A percentile compares a stretch with the other conserved stretches of the same genome.
phyloP scores from a whole-genome alignment of 164 flowering plant species.

The Tetracentron sinense region DNA sequence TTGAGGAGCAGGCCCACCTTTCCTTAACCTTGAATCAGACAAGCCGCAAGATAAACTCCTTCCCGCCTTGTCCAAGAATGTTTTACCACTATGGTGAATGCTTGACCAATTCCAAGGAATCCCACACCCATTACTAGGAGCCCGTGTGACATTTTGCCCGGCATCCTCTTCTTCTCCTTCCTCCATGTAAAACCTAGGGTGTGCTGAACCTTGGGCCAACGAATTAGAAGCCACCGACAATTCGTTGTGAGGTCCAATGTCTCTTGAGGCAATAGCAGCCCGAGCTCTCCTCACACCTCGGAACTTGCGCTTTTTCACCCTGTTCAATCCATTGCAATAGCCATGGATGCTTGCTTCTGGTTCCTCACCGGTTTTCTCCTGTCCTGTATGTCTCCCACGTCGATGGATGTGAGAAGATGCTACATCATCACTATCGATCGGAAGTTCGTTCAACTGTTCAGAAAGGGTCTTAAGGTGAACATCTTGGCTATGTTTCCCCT shows the following conservation, averaged over 20 bases:
- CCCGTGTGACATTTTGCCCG: constrained; percentile 46
- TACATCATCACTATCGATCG: constrained; percentile 55
- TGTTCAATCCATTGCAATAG: constrained; percentile 34
- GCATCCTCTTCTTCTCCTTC: constrained; percentile 38
- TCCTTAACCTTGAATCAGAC: constrained; percentile 66
- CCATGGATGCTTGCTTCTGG: constrained; percentile 36
- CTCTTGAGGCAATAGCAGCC: constrained; percentile 36
- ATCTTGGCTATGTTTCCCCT: constrained; percentile 37
- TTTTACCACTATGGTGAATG: constrained; percentile 84
- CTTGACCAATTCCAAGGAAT: constrained; percentile 98
- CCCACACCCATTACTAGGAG: constrained; percentile 86
- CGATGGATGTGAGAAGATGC: constrained; percentile 43
- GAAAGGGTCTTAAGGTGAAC: constrained; percentile 50
- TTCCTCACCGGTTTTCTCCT: constrained; percentile 32
- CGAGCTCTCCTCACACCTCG: constrained; percentile 55
- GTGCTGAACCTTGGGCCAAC: constrained; percentile 43
- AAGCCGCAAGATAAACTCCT: constrained; percentile 90
- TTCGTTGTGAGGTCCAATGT: constrained; percentile 52
- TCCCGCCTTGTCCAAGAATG: constrained; percentile 90
- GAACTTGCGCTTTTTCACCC: constrained; percentile 63
- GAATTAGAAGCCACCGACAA: constrained; percentile 84
- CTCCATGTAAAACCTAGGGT: constrained; percentile 33
- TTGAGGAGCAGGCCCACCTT: constrained; percentile 34
- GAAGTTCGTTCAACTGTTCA: constrained; percentile 55
- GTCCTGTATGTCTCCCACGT: constrained; percentile 25